These are phyloP conservation scores for Carex parvula DNA, from an alignment of 176 grass and related monocot genomes.

Conservation along the genomic window DNA sequence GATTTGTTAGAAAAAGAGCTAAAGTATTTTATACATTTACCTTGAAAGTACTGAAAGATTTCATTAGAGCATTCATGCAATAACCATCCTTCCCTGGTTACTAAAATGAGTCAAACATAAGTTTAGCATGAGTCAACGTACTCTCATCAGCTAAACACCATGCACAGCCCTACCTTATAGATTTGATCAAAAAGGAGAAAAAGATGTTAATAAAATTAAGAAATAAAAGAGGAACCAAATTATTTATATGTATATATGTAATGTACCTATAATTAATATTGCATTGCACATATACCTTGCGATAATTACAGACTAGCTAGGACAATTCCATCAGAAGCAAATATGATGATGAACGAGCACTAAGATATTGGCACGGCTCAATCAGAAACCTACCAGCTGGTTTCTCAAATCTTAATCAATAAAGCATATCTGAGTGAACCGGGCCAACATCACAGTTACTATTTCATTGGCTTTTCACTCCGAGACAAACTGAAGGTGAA, in stretches of 20 bases:
- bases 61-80: background rate
- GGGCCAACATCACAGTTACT: conserved; percentile 77
- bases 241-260: background rate
- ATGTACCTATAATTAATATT: background rate
- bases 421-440: conserved; percentile 66
- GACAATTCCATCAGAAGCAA: background rate
- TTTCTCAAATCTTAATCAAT: background rate
- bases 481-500: conserved; percentile 13
- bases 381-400: conserved; percentile 46
- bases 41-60: background rate
- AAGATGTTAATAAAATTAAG: background rate
- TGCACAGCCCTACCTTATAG: background rate
- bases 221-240: background rate
- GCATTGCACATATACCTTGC: background rate
- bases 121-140: background rate
- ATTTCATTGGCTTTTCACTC: conserved; percentile 36
- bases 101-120: background rate
- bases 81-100: background rate
- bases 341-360: conserved; percentile 54
- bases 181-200: background rate
- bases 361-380: conserved; percentile 99
- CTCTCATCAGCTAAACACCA: background rate
- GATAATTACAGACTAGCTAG: background rate
- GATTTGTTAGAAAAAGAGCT: background rate
- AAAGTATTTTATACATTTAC: background rate